Base-by-base conservation (phyloP, 169 alveolate species). In the Plasmodium berghei region DNA sequence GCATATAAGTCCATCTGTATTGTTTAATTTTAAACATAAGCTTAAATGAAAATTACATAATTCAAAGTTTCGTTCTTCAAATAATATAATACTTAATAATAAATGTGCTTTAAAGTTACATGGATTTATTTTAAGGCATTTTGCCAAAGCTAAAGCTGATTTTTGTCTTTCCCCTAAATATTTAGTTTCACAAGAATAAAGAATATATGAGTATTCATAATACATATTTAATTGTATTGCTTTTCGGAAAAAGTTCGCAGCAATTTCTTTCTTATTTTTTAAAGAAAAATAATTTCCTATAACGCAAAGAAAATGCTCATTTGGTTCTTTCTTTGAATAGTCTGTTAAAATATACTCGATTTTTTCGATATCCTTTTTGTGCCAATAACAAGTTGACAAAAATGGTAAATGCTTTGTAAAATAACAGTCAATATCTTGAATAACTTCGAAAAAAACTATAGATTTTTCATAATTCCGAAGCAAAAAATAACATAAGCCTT, bases 251-350 rank as follows among this genome's bases (percentile, higher is more conserved):
- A 80, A 80, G n/a, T 42, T 10, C 20, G 62, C 46, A 18, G 83
- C 64, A 58, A 66, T 22, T 4, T 46, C 55, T 80, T 80, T 80
- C 46, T 80, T 80, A 54, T 67, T 80, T 80, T 80, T 80, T 80
- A 80, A 46, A 20, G 90, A 80, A 67, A 80, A 80, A 67, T 80
- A 80, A 66, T 80, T 80, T 66, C 90, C 90, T 28, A 80, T 80
- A 49, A 80, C 64, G 22, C 90, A 80, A 34, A 80, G 54, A 64
- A 66, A 80, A 67, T 80, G 24, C 52, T 80, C 90, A 67, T 80
- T 67, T 45, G 66, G 16, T 80, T 80, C 83, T 66, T 40, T 80
- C 83, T 80, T 80, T 49, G 62, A 63, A 67, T 80, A 80, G 5
- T 46, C 46, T 70, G 59, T n/a, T 48, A 80, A 80, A 66, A 80